Base-by-base conservation (phyloP, 2,329 filamentous ascomycete species). In the Cladorrhinum sp. region DNA sequence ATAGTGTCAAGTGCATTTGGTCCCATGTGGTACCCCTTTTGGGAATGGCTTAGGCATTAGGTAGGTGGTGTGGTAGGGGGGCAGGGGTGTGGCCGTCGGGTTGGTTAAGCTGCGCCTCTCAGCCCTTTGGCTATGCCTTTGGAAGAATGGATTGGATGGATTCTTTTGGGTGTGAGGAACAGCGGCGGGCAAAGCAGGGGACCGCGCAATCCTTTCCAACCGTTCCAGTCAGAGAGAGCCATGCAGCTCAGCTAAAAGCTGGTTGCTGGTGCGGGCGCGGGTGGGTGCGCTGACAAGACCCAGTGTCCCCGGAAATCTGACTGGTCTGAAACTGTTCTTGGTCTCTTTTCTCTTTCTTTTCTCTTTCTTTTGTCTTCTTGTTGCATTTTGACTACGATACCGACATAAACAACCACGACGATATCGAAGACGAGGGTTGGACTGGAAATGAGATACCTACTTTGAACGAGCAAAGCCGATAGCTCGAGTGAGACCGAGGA, bases 41-140 rank as follows among this genome's bases (percentile, higher is more conserved):
- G 28, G 62, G 63, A 42, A 62, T 62, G 60, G 63, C 21, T 55
- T 21, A 49, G 16, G 21, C 26, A 21, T 6, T 50, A 10, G 8
- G 28, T 60, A 62, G n/a, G n/a, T 59, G 57, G 59, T 24, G n/a
- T 59, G 57, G 59, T 24, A 46, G 16, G 42, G 10, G 3, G n/a
- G 10, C n/a, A 21, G 18, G 42, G n/a, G n/a, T 36, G 7, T 36
- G 7, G 33, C 12, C 14, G 3, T 62, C 53, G 64, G 65, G 65
- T 65, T 65, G 65, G 65, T 57, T 60, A 61, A 57, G 61, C 65
- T 63, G 63, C 58, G 65, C 65, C 64, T 55, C 64, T 62, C 57
- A 58, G 54, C 58, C 58, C 52, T 64, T 57, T 58, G 60, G 61
- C 60, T 51, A 59, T 60, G 63, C 60, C 51, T 28, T 50, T 30